Base-by-base conservation (phyloP, 306 rosid genomes). In the Cucumis melo region DNA sequence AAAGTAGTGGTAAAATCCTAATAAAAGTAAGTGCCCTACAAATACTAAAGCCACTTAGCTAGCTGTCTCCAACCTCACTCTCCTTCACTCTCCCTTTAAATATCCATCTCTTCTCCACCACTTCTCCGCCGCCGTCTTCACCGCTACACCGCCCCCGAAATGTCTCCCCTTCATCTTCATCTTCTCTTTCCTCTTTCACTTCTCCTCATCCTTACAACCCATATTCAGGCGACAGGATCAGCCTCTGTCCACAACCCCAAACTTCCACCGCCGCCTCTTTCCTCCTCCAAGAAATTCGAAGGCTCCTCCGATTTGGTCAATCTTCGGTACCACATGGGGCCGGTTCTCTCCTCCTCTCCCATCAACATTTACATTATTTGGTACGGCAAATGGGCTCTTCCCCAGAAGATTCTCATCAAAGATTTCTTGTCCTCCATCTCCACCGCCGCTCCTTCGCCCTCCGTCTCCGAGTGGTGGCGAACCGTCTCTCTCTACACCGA, bases 321-420 rank as follows among this genome's bases (percentile, higher is more conserved):
- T 27, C 97, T 93, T 54, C 88, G 86, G 3, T 93, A 93, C 89
- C 98, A 93, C 82, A 93, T 93, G 98, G 98, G 98, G 6, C 98
- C 98, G 0, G 96, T 93, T 0, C 86, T 93, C 3, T 89, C 97
- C 7, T 87, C 88, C 44, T 65, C 86, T 24, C 97, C 97, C 6
- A 90, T 93, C 77, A 91, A 93, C 66, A 80, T 91, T 27, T 93
- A 91, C 88, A 85, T 93, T 23, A 86, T 91, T 34, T 93, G 98
- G 98, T 93, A 93, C 82, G 97, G 98, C 1, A 85, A 86, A 9
- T 93, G 97, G 98, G 32, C 87, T 5, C 70, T 51, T 2, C 72
- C 92, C 2, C 82, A 93, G 19, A 83, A 85, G 78, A 84, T 76
- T 27, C 80, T 87, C 29, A 91, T 93, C 80, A 91, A 88, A 19